A percentile compares a stretch with the other conserved stretches of the same genome.
phyloP scores from a whole-genome alignment of 306 rosid species.

The Purshia tridentata region DNA sequence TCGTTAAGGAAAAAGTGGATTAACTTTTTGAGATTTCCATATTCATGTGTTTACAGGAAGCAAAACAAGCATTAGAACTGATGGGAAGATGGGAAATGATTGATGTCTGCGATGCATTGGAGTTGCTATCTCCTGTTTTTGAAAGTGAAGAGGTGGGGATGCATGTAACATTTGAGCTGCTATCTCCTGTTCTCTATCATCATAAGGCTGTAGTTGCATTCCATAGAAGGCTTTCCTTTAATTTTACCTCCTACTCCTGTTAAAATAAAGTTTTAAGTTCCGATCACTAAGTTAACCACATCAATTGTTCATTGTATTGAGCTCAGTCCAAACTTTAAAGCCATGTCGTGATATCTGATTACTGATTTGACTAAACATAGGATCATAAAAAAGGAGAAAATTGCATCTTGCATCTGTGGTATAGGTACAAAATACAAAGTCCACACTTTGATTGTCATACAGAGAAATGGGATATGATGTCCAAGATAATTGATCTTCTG shows the following conservation, averaged over 20 bases:
- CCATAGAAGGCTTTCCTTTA: background rate
- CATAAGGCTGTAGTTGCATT: background rate
- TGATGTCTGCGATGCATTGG: slow-evolving; percentile 94
- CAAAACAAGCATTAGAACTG: slow-evolving; percentile 89
- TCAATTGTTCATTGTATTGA: background rate
- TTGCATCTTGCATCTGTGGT: slow-evolving; percentile 6
- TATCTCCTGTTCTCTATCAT: background rate
- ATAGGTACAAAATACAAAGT: slow-evolving; percentile 1
- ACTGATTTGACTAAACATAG: background rate
- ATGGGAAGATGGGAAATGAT: slow-evolving; percentile 96
- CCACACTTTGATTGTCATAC: background rate
- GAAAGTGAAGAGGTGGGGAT: slow-evolving; percentile 91
- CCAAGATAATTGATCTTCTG: background rate
- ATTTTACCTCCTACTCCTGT: background rate
- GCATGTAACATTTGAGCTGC: slow-evolving; percentile 5
- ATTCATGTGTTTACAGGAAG: slow-evolving; percentile 70
- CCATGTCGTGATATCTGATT: background rate
- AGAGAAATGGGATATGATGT: background rate
- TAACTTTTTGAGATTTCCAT: slow-evolving; percentile 10
- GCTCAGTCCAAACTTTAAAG: background rate
- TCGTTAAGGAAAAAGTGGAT: background rate
- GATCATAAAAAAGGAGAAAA: slow-evolving; percentile 2
- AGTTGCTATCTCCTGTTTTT: slow-evolving; percentile 91
- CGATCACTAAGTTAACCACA: background rate
- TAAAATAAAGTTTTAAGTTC: background rate